Evolutionary conservation across 176 grass and related monocot genomes (phyloP).

Genomic region (Ananas comosus): DNA sequence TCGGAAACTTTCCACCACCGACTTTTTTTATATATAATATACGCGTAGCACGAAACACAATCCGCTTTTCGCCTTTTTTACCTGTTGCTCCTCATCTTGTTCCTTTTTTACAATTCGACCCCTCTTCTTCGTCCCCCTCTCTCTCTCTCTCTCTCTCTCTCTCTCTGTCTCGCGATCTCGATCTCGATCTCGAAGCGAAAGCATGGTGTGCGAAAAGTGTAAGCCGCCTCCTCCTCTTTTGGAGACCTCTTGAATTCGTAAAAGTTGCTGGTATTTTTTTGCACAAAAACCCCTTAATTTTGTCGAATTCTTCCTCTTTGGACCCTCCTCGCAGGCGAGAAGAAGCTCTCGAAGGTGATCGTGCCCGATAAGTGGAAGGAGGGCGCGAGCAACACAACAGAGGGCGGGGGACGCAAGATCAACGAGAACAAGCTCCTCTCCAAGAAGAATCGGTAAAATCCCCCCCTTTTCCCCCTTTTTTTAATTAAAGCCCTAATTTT

Average conservation of each 20-base stretch:
- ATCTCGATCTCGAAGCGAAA: background rate
- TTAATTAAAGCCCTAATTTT: background rate
- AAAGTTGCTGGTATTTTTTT: background rate
- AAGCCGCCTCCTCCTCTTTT: background rate
- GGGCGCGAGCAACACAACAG: slow-evolving; percentile 87
- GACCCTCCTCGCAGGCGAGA: slow-evolving; percentile 50
- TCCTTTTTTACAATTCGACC: background rate
- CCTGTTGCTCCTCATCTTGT: too few relatives aligned
- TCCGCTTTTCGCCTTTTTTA: too few relatives aligned
- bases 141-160: too few relatives aligned
- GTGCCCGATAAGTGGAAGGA: slow-evolving; percentile 99
- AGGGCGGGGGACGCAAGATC: slow-evolving; percentile 93
- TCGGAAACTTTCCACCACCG: too few relatives aligned
- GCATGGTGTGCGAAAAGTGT: slow-evolving; percentile 34
- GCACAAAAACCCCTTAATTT: background rate
- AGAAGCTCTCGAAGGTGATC: slow-evolving; percentile 98
- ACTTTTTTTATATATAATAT: too few relatives aligned
- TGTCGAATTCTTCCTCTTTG: background rate
- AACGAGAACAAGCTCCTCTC: slow-evolving; percentile 99
- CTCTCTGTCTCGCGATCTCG: too few relatives aligned
- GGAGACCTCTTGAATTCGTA: background rate
- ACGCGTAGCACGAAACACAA: too few relatives aligned
- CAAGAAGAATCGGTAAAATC: slow-evolving; percentile 76
- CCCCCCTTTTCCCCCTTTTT: background rate
- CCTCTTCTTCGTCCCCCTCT: background rate